Evolutionary conservation across 345 rosid genomes (phyloP).

Genomic region (Aquilaria sinensis): DNA sequence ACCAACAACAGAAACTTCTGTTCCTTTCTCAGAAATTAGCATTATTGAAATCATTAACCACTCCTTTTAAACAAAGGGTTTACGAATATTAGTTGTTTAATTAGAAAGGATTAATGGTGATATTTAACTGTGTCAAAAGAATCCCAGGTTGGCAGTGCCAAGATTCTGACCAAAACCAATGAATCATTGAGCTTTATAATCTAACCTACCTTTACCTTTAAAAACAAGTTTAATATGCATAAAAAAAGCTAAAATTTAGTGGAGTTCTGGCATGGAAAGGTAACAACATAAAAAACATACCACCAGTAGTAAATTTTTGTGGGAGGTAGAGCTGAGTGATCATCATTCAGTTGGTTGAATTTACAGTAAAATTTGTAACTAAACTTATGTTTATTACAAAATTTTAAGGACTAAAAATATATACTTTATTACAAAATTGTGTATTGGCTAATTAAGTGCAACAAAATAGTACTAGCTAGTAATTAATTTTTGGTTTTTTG

Average conservation of each 20-base stretch:
- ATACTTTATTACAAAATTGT: no score
- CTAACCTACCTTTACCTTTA: neutral
- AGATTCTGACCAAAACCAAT: conserved; percentile 53
- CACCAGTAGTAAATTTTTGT: no score
- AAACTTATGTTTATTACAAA: no score
- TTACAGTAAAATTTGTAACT: no score
- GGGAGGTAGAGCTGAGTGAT: neutral
- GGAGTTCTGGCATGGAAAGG: conserved; percentile 5
- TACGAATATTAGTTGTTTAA: neutral
- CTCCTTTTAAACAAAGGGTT: conserved; percentile 8
- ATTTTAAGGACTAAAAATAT: no score
- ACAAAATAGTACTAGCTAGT: no score
- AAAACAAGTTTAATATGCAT: neutral
- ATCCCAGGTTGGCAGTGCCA: conserved; percentile 59
- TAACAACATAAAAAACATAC: neutral
- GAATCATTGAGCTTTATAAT: conserved; percentile 22
- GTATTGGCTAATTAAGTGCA: no score
- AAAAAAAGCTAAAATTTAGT: neutral
- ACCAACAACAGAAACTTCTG: conserved; percentile 35
- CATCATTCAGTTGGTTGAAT: neutral
- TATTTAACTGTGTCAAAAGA: conserved; percentile 28
- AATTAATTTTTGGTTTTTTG: no score
- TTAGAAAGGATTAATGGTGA: conserved; percentile 1
- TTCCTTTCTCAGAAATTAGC: neutral
- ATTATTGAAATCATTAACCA: conserved; percentile 22